Evolutionary conservation across 2,329 filamentous ascomycete species (phyloP), one percentile per base, ranked within the genome.

Genomic region (Alternaria angustiovoidea): DNA sequence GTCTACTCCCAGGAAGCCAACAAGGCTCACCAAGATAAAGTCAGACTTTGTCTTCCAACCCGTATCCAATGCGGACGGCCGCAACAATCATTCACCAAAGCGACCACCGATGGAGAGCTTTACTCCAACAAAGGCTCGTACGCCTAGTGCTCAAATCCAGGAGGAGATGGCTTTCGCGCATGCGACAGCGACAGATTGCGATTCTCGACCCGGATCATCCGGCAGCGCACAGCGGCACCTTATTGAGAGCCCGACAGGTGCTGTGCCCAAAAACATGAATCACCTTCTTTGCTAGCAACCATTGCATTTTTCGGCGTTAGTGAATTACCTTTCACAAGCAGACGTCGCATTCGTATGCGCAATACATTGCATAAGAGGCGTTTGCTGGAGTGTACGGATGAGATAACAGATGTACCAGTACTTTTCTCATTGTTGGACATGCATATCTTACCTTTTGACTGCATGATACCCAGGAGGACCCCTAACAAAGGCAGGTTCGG

Each of bases 51-150:
- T 68, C 18, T 74, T 78, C 68, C 61, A 60, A 39, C 70, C 66
- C 16, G 51, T 78, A 18, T 74, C 76, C 9, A 61, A 67, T 14
- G 67, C 66, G 7, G 73, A 75, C 38, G 57, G 62, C n/a, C 73
- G 75, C 26, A 74, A 74, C 66, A 78, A 79, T 34, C 66, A 70
- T 14, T 70, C 69, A 3, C 71, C 71, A 8, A 61, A 67, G 26
- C 69, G 72, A 3, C 75, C 75, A 41, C 55, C 62, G n/a, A 41
- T 76, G 5, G 74, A 76, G 46, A 55, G 62, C 18, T 72, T 76
- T 32, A 77, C 74, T 20, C 73, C 73, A 2, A 57, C 64, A 38
- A 75, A 73, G 55, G 55, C 63, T n/a, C 69, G 71, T 22, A 73
- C 72, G 20, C 65, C 72, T 41, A 70, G 65, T 58, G 66, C 72